phyloP scores from a whole-genome alignment of 2,329 filamentous ascomycete genomes.

The Verticillium tricorpus region DNA sequence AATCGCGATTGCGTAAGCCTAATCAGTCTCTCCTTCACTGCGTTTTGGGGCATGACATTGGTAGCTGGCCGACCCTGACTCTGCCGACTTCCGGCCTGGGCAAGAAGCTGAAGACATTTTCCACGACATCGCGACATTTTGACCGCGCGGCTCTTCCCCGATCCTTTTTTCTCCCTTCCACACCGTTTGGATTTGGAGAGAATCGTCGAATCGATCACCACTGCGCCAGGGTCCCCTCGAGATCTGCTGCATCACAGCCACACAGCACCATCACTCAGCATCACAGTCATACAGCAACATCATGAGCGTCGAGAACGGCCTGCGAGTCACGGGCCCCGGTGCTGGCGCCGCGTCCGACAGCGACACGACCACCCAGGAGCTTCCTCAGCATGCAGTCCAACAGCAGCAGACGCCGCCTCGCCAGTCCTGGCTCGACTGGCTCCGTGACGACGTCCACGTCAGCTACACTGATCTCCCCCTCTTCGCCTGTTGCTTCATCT shows the following conservation, averaged over 20 bases:
- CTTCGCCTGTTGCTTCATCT: constrained; percentile 32
- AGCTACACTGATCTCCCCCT: constrained; percentile 28
- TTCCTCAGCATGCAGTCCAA: neutral
- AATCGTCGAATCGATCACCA: neutral
- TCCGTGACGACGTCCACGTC: constrained; percentile 12
- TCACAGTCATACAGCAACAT: neutral
- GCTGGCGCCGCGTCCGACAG: constrained; percentile 6
- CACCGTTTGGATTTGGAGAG: neutral
- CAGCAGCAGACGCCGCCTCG: neutral
- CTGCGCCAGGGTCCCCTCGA: neutral
- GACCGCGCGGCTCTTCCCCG: neutral
- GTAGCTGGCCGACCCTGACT: neutral
- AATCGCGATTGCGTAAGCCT: neutral
- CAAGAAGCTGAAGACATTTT: neutral
- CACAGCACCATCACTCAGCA: neutral
- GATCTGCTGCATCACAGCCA: neutral
- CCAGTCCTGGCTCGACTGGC: constrained; percentile 9
- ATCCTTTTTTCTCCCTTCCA: neutral
- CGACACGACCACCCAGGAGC: neutral
- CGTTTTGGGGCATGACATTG: neutral
- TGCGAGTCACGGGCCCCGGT: constrained; percentile 5
- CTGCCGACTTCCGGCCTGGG: neutral
- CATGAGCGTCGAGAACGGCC: constrained; percentile 7
- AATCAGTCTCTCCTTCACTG: neutral
- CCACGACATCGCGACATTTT: neutral